Conservation (phyloP, 805 yeast species). For the Candida manassasensis region DNA sequence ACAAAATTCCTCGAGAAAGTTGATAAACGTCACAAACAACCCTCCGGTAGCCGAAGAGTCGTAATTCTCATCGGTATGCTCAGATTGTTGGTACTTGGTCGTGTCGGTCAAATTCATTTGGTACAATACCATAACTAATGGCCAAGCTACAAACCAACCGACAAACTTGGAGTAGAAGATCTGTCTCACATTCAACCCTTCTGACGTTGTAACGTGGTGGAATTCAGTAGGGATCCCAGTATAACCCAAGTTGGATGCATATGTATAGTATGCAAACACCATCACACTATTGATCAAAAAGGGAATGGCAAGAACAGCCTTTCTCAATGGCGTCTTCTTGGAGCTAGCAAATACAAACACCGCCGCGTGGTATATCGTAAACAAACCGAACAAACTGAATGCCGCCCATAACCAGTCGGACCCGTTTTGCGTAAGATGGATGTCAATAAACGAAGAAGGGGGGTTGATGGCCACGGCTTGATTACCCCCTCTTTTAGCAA, state of each 20-base stretch:
- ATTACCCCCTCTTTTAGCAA: slow-evolving; percentile 18
- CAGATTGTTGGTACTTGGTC: slow-evolving; percentile 9
- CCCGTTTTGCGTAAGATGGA: slow-evolving; percentile 53
- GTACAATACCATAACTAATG: slow-evolving; percentile 33
- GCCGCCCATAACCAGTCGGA: slow-evolving; percentile 68
- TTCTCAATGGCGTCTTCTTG: slow-evolving; percentile 23
- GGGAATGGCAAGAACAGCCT: slow-evolving; percentile 37
- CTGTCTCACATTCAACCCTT: slow-evolving; percentile 38
- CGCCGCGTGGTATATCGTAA: slow-evolving; percentile 25
- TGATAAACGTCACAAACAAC: slow-evolving; percentile 24
- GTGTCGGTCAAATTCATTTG: slow-evolving; percentile 13
- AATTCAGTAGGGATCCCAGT: slow-evolving; percentile 45
- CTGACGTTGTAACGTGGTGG: slow-evolving; percentile 33
- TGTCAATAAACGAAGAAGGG: slow-evolving; percentile 35
- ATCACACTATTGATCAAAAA: slow-evolving; percentile 37
- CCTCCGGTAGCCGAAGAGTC: slow-evolving; percentile 27
- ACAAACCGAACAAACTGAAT: slow-evolving; percentile 42
- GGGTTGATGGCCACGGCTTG: slow-evolving; percentile 43
- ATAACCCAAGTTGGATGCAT: slow-evolving; percentile 58
- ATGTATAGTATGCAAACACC: slow-evolving; percentile 48
- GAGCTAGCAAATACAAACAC: slow-evolving; percentile 19
- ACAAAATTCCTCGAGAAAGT: slow-evolving; percentile 31
- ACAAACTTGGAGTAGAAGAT: slow-evolving; percentile 52
- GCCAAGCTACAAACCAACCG: slow-evolving; percentile 57
- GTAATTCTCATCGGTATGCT: slow-evolving; percentile 23